Percentiles rank a stretch among this genome's conserved stretches.
These are phyloP conservation scores for Solanum dulcamara DNA, from an alignment of 257 asterid species.

Conservation along the genomic window DNA sequence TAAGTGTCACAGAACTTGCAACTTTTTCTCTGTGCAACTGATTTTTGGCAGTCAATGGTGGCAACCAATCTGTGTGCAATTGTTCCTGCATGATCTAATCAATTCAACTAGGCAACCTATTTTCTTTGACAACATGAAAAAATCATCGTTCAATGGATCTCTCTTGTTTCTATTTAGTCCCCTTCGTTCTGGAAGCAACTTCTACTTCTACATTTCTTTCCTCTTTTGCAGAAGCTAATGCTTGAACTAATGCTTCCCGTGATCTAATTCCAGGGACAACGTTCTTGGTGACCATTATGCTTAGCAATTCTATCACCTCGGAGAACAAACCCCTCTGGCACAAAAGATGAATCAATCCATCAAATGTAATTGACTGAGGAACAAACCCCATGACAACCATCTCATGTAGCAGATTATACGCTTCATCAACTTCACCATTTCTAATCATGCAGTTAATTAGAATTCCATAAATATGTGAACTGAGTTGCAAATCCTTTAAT, in stretches of 20 bases:
- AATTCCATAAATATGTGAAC: constrained; percentile 19
- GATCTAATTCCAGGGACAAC: constrained; percentile 16
- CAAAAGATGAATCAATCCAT: constrained; percentile 18
- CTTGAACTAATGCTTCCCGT: constrained; percentile 17
- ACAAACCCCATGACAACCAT: constrained; percentile 16
- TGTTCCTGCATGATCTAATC: background rate
- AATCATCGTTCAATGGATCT: background rate
- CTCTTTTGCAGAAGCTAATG: background rate
- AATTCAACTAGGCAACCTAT: background rate
- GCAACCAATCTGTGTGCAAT: background rate
- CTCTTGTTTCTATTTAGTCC: background rate
- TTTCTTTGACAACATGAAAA: background rate
- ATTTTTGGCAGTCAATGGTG: background rate
- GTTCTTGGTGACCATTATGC: constrained; percentile 6
- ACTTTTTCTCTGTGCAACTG: background rate
- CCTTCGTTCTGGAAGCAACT: background rate
- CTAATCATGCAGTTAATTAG: constrained; percentile 14
- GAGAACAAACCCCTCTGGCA: constrained; percentile 15
- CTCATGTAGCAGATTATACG: constrained; percentile 20
- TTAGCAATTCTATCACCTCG: constrained; percentile 22
- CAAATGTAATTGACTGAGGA: constrained; percentile 12
- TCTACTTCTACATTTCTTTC: background rate
- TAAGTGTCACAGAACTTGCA: background rate
- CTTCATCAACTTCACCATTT: constrained; percentile 23
- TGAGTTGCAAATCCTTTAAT: constrained; percentile 21